Base-by-base conservation (phyloP, 2,329 filamentous ascomycete genomes). In the Apiospora koreana region DNA sequence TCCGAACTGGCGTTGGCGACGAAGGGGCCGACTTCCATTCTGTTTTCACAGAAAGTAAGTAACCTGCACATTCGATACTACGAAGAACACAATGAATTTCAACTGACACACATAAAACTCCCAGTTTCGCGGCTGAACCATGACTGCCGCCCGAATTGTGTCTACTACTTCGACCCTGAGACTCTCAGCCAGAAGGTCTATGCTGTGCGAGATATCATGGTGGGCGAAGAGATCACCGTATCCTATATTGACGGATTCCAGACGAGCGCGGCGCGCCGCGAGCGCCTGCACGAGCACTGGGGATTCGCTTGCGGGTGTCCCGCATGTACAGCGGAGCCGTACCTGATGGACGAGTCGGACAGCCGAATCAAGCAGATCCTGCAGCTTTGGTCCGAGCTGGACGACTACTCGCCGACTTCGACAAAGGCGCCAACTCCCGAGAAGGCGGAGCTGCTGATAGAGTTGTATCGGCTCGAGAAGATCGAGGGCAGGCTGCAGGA, bases 201-300 rank as follows among this genome's bases (percentile, higher is more conserved):
- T 41, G 81, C 82, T 1, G 78, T 81, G 0, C 74, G 79, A 18
- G 80, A 81, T 48, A 81, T 84, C 45, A 68, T 75, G 14, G 76
- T 76, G 1, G 82, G 81, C 0, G 83, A 84, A 71, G 82, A 84
- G 72, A 77, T 84, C 10, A 83, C 81, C 9, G 77, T 83, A 42
- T 79, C 80, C 28, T 83, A 83, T 74, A 80, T 80, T n/a, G 79
- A 81, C 75, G 75, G 79, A n/a, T 73, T 83, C 10, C 79, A 81
- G 69, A 71, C 78, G 3, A 75, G 74, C 10, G 66, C 73, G 4
- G 74, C 75, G 41, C 76, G 82, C 7, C 78, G 79, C 46, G 69
- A 74, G 41, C 73, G 73, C 16, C 75, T 83, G 1, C 69, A 75
- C 3, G 73, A 75, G 16, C 75, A 76, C 64, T 84, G 82, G 82